These are phyloP conservation scores for Ustilago cynodontis DNA, from an alignment of 1,284 basidiomycete species.

Conservation along the genomic window DNA sequence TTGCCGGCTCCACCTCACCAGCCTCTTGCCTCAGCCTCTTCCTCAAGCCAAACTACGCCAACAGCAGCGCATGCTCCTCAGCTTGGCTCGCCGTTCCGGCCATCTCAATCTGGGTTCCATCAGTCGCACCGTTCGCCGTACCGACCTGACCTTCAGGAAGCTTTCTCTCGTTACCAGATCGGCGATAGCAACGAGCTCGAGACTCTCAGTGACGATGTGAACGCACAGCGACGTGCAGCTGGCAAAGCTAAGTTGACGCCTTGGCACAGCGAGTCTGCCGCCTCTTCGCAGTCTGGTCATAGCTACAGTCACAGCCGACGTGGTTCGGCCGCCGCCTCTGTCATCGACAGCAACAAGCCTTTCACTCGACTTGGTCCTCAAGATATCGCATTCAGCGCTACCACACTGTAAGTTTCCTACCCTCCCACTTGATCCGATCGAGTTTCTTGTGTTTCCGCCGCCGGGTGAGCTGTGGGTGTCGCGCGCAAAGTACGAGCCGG, in stretches of 20 bases:
- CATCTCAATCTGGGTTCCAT: not conserved
- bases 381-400: conserved; percentile 45
- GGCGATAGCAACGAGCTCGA: conserved; percentile 35
- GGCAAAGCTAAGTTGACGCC: conserved; percentile 34
- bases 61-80: not conserved
- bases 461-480: not conserved
- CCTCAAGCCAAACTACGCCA: not conserved
- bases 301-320: conserved; percentile 9
- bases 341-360: conserved; percentile 29
- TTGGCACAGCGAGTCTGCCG: conserved; percentile 8
- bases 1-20: not conserved
- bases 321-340: conserved; percentile 1
- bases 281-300: conserved; percentile 11
- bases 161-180: conserved; percentile 11
- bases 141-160: not conserved
- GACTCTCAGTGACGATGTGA: conserved; percentile 33
- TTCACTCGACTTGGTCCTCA: conserved; percentile 38
- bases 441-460: not conserved
- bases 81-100: conserved; percentile 23
- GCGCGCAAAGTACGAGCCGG: not conserved
- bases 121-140: not conserved
- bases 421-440: not conserved
- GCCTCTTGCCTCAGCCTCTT: not conserved
- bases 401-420: conserved; percentile 28
- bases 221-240: conserved; percentile 18